These are phyloP conservation scores for Asterophora parasitica DNA, from an alignment of 768 basidiomycete species.

Conservation along the genomic window DNA sequence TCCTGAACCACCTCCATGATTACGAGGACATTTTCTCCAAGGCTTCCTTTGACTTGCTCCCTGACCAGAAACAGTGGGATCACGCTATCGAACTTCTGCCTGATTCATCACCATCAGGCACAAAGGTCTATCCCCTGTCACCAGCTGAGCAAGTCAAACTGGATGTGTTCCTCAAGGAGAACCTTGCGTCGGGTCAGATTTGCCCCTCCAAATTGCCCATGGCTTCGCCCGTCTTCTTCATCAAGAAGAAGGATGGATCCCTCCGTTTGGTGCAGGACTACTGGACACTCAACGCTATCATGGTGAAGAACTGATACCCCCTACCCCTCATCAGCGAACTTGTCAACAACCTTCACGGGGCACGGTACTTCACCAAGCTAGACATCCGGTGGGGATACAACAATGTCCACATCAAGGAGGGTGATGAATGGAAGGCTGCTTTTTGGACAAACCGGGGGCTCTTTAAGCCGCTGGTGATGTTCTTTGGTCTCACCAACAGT, in stretches of 20 bases:
- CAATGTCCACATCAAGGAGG: slow-evolving; percentile 29
- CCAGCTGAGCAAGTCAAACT: slow-evolving; percentile 19
- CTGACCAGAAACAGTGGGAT: slow-evolving; percentile 21
- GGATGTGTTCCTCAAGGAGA: slow-evolving; percentile 22
- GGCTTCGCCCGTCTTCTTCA: too few relatives aligned
- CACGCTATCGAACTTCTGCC: slow-evolving; percentile 3
- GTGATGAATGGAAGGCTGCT: slow-evolving; percentile 38
- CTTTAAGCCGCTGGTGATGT: slow-evolving; percentile 37
- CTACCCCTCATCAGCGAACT: slow-evolving; percentile 18
- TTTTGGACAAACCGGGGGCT: slow-evolving; percentile 30
- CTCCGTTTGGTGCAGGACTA: slow-evolving; percentile 26
- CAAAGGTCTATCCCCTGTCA: slow-evolving; percentile 15
- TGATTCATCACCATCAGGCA: too few relatives aligned
- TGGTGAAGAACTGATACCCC: too few relatives aligned
- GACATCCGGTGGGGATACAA: slow-evolving; percentile 38
- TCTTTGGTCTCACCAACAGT: slow-evolving; percentile 32
- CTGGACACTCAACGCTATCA: slow-evolving; percentile 23
- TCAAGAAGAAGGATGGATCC: too few relatives aligned
- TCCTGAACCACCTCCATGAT: too few relatives aligned
- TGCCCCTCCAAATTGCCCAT: slow-evolving; percentile 19
- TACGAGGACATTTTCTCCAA: too few relatives aligned
- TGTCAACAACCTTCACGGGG: slow-evolving; percentile 20
- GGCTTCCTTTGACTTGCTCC: too few relatives aligned
- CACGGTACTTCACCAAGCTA: slow-evolving; percentile 28
- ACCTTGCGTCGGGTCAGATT: slow-evolving; percentile 22